Evolutionary conservation across 345 rosid species (phyloP).

Genomic region (Rhizophora apiculata): DNA sequence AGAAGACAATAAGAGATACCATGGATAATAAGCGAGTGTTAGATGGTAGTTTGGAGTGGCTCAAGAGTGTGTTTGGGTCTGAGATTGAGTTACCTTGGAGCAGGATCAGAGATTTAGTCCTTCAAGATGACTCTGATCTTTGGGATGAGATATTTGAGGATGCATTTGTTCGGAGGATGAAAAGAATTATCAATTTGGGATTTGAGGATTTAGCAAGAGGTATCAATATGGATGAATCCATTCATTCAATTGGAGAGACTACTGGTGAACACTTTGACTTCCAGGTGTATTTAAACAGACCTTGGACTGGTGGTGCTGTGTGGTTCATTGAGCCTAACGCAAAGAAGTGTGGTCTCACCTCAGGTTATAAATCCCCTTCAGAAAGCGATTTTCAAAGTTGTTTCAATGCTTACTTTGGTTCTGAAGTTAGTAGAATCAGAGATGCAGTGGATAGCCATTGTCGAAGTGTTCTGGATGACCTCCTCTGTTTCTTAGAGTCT

Average conservation of each 20-base stretch:
- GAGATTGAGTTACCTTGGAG: slow-evolving; percentile 98
- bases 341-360: slow-evolving; percentile 45
- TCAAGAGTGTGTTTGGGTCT: slow-evolving; percentile 84
- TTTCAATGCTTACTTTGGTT: slow-evolving; percentile 84
- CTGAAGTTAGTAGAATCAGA: slow-evolving; percentile 77
- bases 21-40: slow-evolving; percentile 84
- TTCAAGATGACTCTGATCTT: slow-evolving; percentile 79
- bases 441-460: slow-evolving; percentile 82
- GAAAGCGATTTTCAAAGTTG: slow-evolving; percentile 73
- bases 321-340: slow-evolving; percentile 85
- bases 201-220: slow-evolving; percentile 59
- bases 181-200: slow-evolving; percentile 56
- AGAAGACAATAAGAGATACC: slow-evolving; percentile 69
- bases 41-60: slow-evolving; percentile 94
- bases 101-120: slow-evolving; percentile 82
- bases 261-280: slow-evolving; percentile 58
- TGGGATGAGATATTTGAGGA: slow-evolving; percentile 98
- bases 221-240: slow-evolving; percentile 50
- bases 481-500: slow-evolving; percentile 85
- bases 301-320: slow-evolving; percentile 86
- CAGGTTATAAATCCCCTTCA: slow-evolving; percentile 47
- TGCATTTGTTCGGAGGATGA: slow-evolving; percentile 91
- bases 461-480: slow-evolving; percentile 71
- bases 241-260: slow-evolving; percentile 41
- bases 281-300: slow-evolving; percentile 76